A percentile compares a stretch with the other conserved stretches of the same genome.
Conservation (phyloP, 176 grass and related monocot species). For the Lolium rigidum region DNA sequence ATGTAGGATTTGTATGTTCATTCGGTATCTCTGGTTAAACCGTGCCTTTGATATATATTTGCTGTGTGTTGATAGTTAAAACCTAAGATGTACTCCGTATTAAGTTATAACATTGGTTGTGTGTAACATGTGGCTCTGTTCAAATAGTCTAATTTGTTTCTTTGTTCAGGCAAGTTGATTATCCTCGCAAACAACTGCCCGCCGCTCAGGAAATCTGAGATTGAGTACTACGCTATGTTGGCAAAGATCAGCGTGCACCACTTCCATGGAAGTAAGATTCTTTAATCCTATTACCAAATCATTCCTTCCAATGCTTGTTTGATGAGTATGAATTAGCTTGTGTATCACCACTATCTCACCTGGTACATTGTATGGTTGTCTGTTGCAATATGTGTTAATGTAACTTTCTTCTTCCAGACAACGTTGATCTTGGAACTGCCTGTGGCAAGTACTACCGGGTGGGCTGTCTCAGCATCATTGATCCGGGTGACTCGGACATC, state of each 20-base stretch:
- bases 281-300: not conserved
- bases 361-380: not conserved
- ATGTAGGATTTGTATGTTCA: no score
- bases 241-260: constrained; percentile 87
- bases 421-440: constrained; percentile 91
- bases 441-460: constrained; percentile 97
- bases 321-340: not conserved
- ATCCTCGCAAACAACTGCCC: constrained; percentile 93
- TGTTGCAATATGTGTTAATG: no score
- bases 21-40: no score
- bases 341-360: not conserved
- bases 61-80: no score
- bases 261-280: constrained; percentile 86
- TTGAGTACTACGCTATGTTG: constrained; percentile 97
- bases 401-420: constrained; percentile 42
- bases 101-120: no score
- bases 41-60: no score
- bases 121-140: not conserved
- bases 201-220: constrained; percentile 87
- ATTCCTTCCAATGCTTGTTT: not conserved
- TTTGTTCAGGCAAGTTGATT: constrained; percentile 68
- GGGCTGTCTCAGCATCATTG: constrained; percentile 89
- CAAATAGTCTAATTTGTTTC: not conserved
- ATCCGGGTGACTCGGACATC: constrained; percentile 82
- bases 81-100: no score